A percentile compares a stretch with the other conserved stretches of the same genome.
Evolutionary conservation across 306 rosid genomes (phyloP).

Genomic region (Neltuma alba): DNA sequence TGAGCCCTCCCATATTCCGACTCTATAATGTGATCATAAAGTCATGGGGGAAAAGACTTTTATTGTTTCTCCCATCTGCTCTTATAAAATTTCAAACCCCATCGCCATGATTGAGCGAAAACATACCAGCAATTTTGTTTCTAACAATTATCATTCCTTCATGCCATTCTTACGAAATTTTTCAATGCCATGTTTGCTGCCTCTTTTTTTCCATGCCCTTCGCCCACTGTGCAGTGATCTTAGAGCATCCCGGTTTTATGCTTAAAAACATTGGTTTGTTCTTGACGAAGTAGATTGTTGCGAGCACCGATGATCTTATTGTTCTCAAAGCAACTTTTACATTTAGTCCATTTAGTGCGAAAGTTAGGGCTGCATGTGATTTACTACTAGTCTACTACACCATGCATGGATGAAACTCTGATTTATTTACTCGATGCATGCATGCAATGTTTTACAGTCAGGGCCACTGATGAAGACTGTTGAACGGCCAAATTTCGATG

Average conservation of each 20-base stretch:
- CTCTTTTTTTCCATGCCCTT: neutral
- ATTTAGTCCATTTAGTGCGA: neutral
- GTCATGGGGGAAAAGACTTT: neutral
- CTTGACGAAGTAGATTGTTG: constrained; percentile 5
- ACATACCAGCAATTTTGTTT: neutral
- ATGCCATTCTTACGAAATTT: neutral
- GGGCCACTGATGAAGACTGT: constrained; percentile 44
- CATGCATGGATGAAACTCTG: neutral
- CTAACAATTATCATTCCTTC: neutral
- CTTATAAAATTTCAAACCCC: neutral
- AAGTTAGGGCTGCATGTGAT: neutral
- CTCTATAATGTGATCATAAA: neutral
- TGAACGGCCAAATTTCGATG: constrained; percentile 44
- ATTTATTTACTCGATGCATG: constrained; percentile 27
- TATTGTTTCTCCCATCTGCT: neutral
- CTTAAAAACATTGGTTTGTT: constrained; percentile 1
- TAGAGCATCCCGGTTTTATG: neutral
- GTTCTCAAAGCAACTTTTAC: neutral
- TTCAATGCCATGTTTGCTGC: neutral
- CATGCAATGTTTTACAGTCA: constrained; percentile 43
- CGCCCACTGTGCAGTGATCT: neutral
- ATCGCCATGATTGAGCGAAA: neutral
- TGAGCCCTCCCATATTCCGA: neutral
- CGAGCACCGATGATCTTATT: neutral
- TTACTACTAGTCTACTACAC: too few species aligned